phyloP scores from a whole-genome alignment of 2,329 filamentous ascomycete genomes.

The Aschersonia sp. region DNA sequence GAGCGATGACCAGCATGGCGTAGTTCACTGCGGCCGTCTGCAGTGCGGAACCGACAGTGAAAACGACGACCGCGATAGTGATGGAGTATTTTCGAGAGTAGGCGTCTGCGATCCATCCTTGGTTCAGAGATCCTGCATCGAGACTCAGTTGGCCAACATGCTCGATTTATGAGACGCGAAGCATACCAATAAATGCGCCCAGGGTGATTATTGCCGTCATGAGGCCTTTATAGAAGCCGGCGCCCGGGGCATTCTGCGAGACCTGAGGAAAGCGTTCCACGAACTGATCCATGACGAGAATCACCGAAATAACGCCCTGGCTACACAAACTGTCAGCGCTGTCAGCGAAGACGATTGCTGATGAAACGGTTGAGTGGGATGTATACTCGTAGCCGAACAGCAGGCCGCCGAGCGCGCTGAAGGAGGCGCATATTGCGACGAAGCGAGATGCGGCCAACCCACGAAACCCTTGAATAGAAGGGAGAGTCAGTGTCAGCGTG shows the following conservation, averaged over 20 bases:
- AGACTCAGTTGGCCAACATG: too few relatives aligned
- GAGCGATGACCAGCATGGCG: slow-evolving; percentile 25
- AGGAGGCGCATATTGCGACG: slow-evolving; percentile 17
- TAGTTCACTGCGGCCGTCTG: slow-evolving; percentile 25
- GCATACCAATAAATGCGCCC: slow-evolving; percentile 25
- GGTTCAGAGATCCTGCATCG: slow-evolving; percentile 23
- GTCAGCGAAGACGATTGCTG: neutral
- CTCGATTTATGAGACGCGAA: too few relatives aligned
- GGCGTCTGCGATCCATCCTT: slow-evolving; percentile 20
- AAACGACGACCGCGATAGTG: slow-evolving; percentile 17
- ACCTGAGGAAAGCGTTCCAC: slow-evolving; percentile 17
- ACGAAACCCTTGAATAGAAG: slow-evolving; percentile 10
- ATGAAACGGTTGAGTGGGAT: neutral
- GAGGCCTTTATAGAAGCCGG: slow-evolving; percentile 23
- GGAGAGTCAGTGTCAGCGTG: neutral
- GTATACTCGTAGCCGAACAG: slow-evolving; percentile 20
- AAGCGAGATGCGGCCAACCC: slow-evolving; percentile 17
- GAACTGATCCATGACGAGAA: slow-evolving; percentile 21
- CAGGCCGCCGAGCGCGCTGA: slow-evolving; percentile 21
- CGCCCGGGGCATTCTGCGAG: slow-evolving; percentile 18
- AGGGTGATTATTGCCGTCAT: slow-evolving; percentile 34
- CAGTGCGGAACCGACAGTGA: slow-evolving; percentile 25
- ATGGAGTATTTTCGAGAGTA: slow-evolving; percentile 18
- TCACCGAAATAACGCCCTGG: slow-evolving; percentile 25
- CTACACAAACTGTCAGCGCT: slow-evolving; percentile 1